Conservation (phyloP, 176 grass and related monocot species). For the Typha latifolia region DNA sequence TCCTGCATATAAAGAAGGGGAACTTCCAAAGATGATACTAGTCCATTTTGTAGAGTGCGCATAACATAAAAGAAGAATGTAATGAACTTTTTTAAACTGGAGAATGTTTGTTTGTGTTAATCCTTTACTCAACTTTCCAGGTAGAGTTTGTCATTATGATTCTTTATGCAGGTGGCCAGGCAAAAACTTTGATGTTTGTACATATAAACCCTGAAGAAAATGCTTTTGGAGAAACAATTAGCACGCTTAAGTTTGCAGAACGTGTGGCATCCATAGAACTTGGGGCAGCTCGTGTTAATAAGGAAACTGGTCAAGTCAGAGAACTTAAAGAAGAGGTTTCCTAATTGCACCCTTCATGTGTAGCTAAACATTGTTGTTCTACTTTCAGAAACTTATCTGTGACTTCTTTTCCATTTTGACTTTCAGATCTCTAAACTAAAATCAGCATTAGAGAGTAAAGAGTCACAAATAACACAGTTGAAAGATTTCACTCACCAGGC, state of each 20-base stretch:
- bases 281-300: constrained; percentile 57
- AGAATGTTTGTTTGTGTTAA: no score
- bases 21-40: no score
- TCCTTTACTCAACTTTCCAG: no score
- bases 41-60: no score
- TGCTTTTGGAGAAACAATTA: constrained; percentile 73
- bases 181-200: constrained; percentile 94
- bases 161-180: constrained; percentile 61
- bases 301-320: constrained; percentile 62
- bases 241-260: constrained; percentile 86
- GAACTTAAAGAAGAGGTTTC: constrained; percentile 82
- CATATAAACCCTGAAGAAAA: constrained; percentile 73
- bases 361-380: neutral
- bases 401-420: neutral
- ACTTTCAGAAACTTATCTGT: neutral
- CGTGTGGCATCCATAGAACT: constrained; percentile 69
- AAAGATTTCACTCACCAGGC: constrained; percentile 33
- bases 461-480: constrained; percentile 33
- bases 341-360: neutral
- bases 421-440: constrained; percentile 56
- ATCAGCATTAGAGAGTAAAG: constrained; percentile 55
- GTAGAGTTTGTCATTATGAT: neutral
- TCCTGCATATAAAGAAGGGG: no score
- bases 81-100: no score
- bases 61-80: no score